A percentile compares a stretch with the other conserved stretches of the same genome.
Evolutionary conservation across 371 early-diverging fungal genomes (phyloP).

Genomic region (Apophysomyces trapeziformis): DNA sequence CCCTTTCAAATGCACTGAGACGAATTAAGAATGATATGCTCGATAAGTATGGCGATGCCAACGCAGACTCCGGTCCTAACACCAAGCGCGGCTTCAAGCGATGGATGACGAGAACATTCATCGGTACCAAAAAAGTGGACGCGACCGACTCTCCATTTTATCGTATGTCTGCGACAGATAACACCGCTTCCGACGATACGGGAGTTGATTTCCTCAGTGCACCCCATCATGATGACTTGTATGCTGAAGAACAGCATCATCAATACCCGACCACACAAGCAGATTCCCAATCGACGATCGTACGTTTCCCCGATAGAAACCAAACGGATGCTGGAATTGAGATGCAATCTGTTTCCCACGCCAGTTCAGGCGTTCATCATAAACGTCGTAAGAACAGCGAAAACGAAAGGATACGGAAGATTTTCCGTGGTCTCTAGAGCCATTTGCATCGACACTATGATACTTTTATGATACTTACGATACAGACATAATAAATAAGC

Average conservation of each 20-base stretch:
- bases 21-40: slow-evolving; percentile 18
- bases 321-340: neutral
- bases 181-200: slow-evolving; percentile 8
- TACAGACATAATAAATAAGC: slow-evolving; percentile 9
- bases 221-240: neutral
- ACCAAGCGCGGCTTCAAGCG: slow-evolving; percentile 15
- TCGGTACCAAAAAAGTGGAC: slow-evolving; percentile 16
- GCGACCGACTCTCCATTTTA: slow-evolving; percentile 16
- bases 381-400: slow-evolving; percentile 17
- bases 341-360: neutral
- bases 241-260: slow-evolving; percentile 6
- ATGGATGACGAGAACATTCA: slow-evolving; percentile 17
- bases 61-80: neutral
- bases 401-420: slow-evolving; percentile 9
- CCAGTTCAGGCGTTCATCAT: neutral
- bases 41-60: slow-evolving; percentile 17
- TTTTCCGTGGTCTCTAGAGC: slow-evolving; percentile 14
- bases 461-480: neutral
- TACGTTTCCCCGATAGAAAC: slow-evolving; percentile 10
- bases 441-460: neutral
- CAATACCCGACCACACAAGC: neutral
- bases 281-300: slow-evolving; percentile 16
- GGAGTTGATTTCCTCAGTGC: slow-evolving; percentile 1
- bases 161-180: slow-evolving; percentile 16
- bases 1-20: slow-evolving; percentile 15